Percentiles rank a stretch among this genome's conserved stretches.
Evolutionary conservation across 73 alveolate species (phyloP).

Genomic region (Paramecium caudatum): DNA sequence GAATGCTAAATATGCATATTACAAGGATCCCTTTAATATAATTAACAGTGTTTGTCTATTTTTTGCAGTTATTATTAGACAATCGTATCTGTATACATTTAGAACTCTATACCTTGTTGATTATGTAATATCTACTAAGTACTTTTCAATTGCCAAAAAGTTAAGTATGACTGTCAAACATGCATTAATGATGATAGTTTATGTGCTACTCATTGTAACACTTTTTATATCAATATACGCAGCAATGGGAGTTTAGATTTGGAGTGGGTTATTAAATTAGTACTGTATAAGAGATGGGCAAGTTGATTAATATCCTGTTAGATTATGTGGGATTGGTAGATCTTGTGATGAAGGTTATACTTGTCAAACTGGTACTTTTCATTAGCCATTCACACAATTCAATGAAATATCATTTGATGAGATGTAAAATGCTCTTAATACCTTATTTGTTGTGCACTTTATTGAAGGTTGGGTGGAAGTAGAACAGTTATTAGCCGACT

Average conservation of each 20-base stretch:
- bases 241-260: constrained; percentile 37
- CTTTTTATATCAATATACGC: background rate
- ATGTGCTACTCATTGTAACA: background rate
- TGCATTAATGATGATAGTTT: background rate
- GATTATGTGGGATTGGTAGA: constrained; percentile 57
- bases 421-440: background rate
- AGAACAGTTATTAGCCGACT: constrained; percentile 25
- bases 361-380: constrained; percentile 18
- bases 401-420: constrained; percentile 22
- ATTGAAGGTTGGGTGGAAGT: constrained; percentile 36
- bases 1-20: constrained; percentile 40
- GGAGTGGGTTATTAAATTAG: constrained; percentile 16
- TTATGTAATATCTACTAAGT: background rate
- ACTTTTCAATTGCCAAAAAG: background rate
- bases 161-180: constrained; percentile 1
- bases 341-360: constrained; percentile 17
- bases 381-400: constrained; percentile 3
- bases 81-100: constrained; percentile 19
- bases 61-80: background rate
- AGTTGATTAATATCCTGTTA: constrained; percentile 4
- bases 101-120: constrained; percentile 33
- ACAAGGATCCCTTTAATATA: background rate
- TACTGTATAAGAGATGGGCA: background rate
- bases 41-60: constrained; percentile 24
- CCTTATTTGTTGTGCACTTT: background rate